Evolutionary conservation across 164 flowering plant species (phyloP).

Genomic region (Umbellularia californica): DNA sequence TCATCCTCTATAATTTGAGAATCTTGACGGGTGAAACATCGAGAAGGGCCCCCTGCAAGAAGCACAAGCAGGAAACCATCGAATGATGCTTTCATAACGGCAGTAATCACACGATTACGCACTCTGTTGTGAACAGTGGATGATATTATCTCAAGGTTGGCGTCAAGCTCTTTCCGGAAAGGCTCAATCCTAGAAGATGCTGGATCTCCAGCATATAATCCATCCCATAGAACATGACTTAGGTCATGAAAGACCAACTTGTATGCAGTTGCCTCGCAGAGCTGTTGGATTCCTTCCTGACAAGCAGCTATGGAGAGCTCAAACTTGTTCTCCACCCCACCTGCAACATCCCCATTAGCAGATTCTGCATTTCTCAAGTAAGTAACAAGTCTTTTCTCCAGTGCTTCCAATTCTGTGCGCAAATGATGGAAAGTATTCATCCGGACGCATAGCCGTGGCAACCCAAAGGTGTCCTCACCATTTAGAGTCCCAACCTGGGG

Average conservation of each 20-base stretch:
- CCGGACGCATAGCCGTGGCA: constrained; percentile 73
- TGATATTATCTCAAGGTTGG: constrained; percentile 48
- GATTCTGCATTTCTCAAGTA: constrained; percentile 45
- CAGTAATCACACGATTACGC: constrained; percentile 59
- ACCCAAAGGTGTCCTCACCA: constrained; percentile 42
- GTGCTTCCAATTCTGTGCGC: constrained; percentile 49
- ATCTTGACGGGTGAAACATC: constrained; percentile 56
- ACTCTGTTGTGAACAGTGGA: constrained; percentile 58
- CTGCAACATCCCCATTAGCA: constrained; percentile 26
- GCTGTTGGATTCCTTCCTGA: constrained; percentile 67
- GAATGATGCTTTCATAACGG: constrained; percentile 84
- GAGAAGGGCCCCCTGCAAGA: constrained; percentile 85
- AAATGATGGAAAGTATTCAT: constrained; percentile 73
- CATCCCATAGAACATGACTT: constrained; percentile 66
- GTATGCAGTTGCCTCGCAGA: constrained; percentile 73
- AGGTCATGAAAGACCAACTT: constrained; percentile 67
- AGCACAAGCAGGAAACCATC: constrained; percentile 78
- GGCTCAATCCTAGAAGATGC: constrained; percentile 68
- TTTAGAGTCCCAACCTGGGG: constrained; percentile 52
- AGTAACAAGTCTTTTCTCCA: constrained; percentile 44
- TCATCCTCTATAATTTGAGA: constrained; percentile 66
- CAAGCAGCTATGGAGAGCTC: constrained; percentile 61
- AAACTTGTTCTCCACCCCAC: constrained; percentile 43
- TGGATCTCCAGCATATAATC: constrained; percentile 64
- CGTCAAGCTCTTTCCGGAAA: constrained; percentile 64